Evolutionary conservation across 768 basidiomycete species (phyloP), one percentile per base, ranked within the genome.

Genomic region (Collybia sordida): DNA sequence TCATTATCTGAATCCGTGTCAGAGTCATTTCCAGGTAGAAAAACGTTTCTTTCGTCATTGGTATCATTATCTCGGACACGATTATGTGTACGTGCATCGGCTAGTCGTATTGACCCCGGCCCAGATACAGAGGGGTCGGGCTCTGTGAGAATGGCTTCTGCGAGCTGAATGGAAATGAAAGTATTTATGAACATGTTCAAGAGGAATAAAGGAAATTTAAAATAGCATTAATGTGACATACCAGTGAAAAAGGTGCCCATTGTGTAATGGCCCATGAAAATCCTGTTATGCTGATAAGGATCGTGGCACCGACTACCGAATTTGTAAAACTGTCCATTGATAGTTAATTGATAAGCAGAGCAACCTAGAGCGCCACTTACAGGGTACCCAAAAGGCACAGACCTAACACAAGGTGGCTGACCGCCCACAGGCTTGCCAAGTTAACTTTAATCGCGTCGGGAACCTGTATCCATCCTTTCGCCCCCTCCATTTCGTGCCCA

Each of bases 171-270:
- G 17, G 25, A n/a, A n/a, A n/a, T n/a, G n/a, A n/a, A n/a, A n/a
- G n/a, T n/a, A n/a, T n/a, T n/a, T n/a, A n/a, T n/a, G 5, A 31
- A 11, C 31, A 31, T 6, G 31, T 12, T 12, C 14, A 31, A 31
- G 6, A 11, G 14, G 31, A 31, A 3, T 31, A 31, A 11, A 31
- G 14, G 31, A 31, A 31, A 14, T 27, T 27, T 27, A 38, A 4
- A 28, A 27, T 2, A 43, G 43, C 25, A 44, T 17, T 14, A 6
- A 31, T 8, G 3, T 23, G 15, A 70, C 83, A 41, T 55, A 95
- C 92, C 61, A 98, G 67, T 0, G 93, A 84, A 68, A 92, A 96
- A 2, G 95, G 95, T 3, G 86, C 93, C 96, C 95, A 98, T 66
- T 88, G 87, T 0, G 86, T 81, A 45, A 98, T 78, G 4, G 93